These are phyloP conservation scores for Solanum gandarillasii DNA, from an alignment of 257 asterid species.

Conservation along the genomic window DNA sequence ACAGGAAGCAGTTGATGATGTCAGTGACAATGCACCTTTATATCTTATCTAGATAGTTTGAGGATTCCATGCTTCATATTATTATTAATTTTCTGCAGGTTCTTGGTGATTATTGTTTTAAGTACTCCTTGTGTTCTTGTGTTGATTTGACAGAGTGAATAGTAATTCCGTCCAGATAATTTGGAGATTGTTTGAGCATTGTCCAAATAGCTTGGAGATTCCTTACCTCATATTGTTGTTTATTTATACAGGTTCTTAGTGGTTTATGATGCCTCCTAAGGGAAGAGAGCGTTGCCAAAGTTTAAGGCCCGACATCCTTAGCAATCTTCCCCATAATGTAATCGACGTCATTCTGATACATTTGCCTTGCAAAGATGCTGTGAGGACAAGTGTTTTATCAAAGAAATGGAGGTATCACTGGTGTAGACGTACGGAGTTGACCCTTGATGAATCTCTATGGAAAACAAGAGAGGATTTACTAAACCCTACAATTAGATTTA, in stretches of 20 bases:
- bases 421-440: not conserved
- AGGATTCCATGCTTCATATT: not conserved
- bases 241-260: not conserved
- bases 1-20: not conserved
- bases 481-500: not conserved
- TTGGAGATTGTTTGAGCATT: not conserved
- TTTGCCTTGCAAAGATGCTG: not conserved
- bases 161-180: not conserved
- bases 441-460: not conserved
- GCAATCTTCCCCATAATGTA: not conserved
- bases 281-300: not conserved
- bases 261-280: not conserved
- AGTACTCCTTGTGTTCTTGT: not conserved
- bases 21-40: not conserved
- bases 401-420: not conserved
- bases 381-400: not conserved
- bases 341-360: not conserved
- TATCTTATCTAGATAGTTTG: not conserved
- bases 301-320: not conserved
- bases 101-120: not conserved
- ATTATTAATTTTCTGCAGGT: not conserved
- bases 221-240: not conserved
- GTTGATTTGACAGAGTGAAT: not conserved
- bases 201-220: not conserved
- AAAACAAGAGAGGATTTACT: not conserved